Evolutionary conservation across 495 filamentous ascomycete genomes (phyloP).

Genomic region (Neurospora sp.): DNA sequence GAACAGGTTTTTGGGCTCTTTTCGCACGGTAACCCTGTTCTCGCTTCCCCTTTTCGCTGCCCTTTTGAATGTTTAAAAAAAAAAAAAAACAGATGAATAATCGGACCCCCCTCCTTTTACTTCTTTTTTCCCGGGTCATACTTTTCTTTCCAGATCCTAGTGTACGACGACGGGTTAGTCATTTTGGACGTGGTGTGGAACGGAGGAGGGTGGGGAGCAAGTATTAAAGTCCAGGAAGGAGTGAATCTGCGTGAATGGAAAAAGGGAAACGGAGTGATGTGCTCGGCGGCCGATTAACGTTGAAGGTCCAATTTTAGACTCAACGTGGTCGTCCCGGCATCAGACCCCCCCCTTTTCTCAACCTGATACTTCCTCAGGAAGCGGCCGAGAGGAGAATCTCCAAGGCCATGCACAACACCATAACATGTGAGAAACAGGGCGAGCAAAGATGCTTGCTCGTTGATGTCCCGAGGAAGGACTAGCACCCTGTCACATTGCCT

Average conservation of each 20-base stretch:
- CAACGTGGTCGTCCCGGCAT: not conserved
- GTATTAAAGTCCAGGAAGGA: not conserved
- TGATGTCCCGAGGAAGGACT: not conserved
- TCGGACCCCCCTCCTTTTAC: not conserved
- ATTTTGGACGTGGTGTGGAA: not conserved
- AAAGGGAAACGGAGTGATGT: not conserved
- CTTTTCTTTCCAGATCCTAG: conserved; percentile 96
- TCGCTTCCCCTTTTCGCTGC: not conserved
- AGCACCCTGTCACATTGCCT: not conserved
- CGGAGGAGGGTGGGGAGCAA: not conserved
- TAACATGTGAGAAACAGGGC: not conserved
- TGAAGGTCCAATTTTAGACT: not conserved
- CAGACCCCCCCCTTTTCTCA: not conserved
- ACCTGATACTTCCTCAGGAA: not conserved
- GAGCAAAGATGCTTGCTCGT: not conserved
- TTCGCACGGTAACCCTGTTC: not conserved
- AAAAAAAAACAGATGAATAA: not conserved
- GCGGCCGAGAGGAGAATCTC: not conserved
- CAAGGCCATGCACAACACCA: not conserved
- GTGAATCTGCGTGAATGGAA: not conserved
- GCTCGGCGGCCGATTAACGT: not conserved
- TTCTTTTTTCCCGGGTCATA: conserved; percentile 58
- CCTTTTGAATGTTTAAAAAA: not conserved
- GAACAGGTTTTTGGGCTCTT: not conserved
- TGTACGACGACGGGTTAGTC: not conserved